These are phyloP conservation scores for Populus deltoides DNA, from an alignment of 345 rosid genomes.

Conservation along the genomic window DNA sequence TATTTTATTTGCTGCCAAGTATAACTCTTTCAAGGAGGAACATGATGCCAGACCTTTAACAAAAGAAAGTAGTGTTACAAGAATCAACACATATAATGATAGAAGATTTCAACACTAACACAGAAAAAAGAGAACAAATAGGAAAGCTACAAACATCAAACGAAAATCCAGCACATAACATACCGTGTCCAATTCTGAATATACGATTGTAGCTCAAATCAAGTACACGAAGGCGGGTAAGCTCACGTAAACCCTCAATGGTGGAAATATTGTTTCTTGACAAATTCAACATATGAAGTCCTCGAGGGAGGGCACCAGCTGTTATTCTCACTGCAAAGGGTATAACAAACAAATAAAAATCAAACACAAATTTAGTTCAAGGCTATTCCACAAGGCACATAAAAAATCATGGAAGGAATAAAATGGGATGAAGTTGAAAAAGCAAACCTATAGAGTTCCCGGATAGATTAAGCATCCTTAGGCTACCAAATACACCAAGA, in stretches of 20 bases:
- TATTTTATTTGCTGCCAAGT: constrained; percentile 89
- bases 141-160: not conserved
- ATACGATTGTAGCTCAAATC: constrained; percentile 91
- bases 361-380: not conserved
- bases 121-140: not conserved
- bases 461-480: constrained; percentile 82
- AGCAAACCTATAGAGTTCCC: constrained; percentile 83
- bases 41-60: constrained; percentile 82
- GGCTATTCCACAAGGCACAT: not conserved
- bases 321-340: constrained; percentile 61
- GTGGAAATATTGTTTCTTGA: constrained; percentile 78
- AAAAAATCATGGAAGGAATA: not conserved
- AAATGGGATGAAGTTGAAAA: not conserved
- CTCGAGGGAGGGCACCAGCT: constrained; percentile 91
- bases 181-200: constrained; percentile 91
- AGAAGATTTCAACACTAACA: not conserved
- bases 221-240: constrained; percentile 83
- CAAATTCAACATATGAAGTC: constrained; percentile 72
- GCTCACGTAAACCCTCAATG: constrained; percentile 90
- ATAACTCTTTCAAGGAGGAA: constrained; percentile 88
- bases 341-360: not conserved
- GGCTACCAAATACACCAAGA: constrained; percentile 66
- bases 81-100: not conserved
- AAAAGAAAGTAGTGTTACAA: not conserved
- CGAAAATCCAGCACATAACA: not conserved